Conservation (phyloP, 1,284 basidiomycete species). For the Malassezia globosa region DNA sequence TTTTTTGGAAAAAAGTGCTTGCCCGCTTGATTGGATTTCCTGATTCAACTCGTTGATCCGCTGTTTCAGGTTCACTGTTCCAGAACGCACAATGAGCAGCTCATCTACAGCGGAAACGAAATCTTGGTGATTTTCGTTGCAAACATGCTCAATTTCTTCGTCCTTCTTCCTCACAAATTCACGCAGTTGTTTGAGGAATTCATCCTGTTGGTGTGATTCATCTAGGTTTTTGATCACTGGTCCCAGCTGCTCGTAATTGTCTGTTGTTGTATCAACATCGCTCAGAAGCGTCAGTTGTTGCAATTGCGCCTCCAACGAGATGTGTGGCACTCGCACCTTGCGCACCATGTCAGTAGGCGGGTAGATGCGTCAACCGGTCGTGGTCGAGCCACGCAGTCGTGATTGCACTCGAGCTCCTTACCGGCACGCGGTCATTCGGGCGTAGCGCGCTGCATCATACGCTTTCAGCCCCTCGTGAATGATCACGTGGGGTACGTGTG, state of each 20-base stretch:
- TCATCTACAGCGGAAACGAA: slow-evolving; percentile 93
- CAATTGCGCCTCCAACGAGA: slow-evolving; percentile 44
- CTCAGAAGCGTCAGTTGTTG: slow-evolving; percentile 44
- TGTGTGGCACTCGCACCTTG: slow-evolving; percentile 25
- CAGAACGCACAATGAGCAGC: slow-evolving; percentile 77
- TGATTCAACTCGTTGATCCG: slow-evolving; percentile 55
- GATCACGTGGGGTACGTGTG: slow-evolving; percentile 6
- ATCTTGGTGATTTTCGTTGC: slow-evolving; percentile 90
- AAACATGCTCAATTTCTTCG: slow-evolving; percentile 87
- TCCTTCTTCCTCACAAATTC: slow-evolving; percentile 84
- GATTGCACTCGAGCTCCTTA: neutral
- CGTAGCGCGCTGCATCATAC: neutral
- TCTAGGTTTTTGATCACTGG: slow-evolving; percentile 56
- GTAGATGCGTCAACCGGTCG: neutral
- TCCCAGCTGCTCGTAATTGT: slow-evolving; percentile 46
- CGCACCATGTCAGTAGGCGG: slow-evolving; percentile 18
- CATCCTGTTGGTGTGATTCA: slow-evolving; percentile 75
- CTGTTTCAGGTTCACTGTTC: slow-evolving; percentile 52
- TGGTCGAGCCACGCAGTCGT: neutral
- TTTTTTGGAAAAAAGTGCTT: slow-evolving; percentile 30
- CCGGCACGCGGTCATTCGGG: neutral
- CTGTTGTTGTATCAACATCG: slow-evolving; percentile 37
- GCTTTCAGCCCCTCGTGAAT: neutral
- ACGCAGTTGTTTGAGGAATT: slow-evolving; percentile 75
- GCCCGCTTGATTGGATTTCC: slow-evolving; percentile 50